Conservation (phyloP, 345 rosid species). For the Brassica cretica region DNA sequence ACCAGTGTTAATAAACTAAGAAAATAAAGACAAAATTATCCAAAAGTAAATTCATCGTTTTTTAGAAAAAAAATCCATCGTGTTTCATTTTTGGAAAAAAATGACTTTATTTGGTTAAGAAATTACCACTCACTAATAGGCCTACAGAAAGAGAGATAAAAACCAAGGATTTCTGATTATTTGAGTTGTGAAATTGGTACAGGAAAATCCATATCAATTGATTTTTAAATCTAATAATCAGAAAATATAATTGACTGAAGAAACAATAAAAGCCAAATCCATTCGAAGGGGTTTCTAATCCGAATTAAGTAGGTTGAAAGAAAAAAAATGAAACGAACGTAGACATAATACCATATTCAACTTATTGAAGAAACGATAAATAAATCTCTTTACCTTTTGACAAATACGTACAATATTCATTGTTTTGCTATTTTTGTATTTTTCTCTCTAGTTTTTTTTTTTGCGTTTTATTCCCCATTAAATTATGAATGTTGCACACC, state of each 20-base stretch:
- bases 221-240: neutral
- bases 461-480: neutral
- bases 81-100: conserved; percentile 43
- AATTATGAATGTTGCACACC: conserved; percentile 10
- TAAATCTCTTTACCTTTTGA: neutral
- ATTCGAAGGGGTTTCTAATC: neutral
- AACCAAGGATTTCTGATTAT: neutral
- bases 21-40: conserved; percentile 37
- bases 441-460: neutral
- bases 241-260: neutral
- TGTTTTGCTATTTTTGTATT: conserved; percentile 30
- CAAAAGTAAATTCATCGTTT: conserved; percentile 7
- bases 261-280: neutral
- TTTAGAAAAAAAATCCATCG: neutral
- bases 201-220: neutral
- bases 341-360: neutral
- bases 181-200: neutral
- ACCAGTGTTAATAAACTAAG: conserved; percentile 20
- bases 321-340: neutral
- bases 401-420: neutral
- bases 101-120: neutral
- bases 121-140: neutral
- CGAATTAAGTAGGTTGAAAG: neutral
- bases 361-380: neutral
- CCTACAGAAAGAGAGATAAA: neutral